These are phyloP conservation scores for Salix caprea DNA, from an alignment of 345 rosid genomes.

Conservation along the genomic window DNA sequence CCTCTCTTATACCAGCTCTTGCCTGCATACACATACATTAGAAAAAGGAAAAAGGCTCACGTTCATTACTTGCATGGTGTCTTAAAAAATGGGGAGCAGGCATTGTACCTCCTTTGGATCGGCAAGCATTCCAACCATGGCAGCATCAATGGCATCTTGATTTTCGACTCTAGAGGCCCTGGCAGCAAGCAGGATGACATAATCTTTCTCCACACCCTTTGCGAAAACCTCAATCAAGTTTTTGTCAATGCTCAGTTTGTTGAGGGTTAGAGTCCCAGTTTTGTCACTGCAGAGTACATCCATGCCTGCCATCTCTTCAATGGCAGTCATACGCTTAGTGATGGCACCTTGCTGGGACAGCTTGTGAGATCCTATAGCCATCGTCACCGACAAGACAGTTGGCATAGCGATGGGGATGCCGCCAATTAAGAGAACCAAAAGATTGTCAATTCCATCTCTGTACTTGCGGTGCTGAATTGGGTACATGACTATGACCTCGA, in stretches of 20 bases:
- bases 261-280: slow-evolving; percentile 28
- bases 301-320: slow-evolving; percentile 31
- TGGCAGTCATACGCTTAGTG: slow-evolving; percentile 31
- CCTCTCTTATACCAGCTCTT: slow-evolving; percentile 47
- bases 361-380: slow-evolving; percentile 32
- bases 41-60: neutral
- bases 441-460: slow-evolving; percentile 30
- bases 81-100: neutral
- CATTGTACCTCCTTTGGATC: slow-evolving; percentile 32
- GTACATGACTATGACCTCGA: slow-evolving; percentile 26
- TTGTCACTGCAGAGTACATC: slow-evolving; percentile 35
- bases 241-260: slow-evolving; percentile 27
- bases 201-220: slow-evolving; percentile 24
- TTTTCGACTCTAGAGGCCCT: slow-evolving; percentile 34
- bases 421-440: slow-evolving; percentile 29
- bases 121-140: slow-evolving; percentile 33
- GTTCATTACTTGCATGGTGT: slow-evolving; percentile 20
- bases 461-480: slow-evolving; percentile 29
- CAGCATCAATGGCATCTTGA: slow-evolving; percentile 34
- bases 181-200: slow-evolving; percentile 26
- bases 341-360: slow-evolving; percentile 28
- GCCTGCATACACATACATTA: slow-evolving; percentile 18
- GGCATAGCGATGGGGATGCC: slow-evolving; percentile 34
- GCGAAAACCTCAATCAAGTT: slow-evolving; percentile 21
- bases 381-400: slow-evolving; percentile 28